These are phyloP conservation scores for Theobroma cacao DNA, from an alignment of 345 rosid species.

Conservation along the genomic window DNA sequence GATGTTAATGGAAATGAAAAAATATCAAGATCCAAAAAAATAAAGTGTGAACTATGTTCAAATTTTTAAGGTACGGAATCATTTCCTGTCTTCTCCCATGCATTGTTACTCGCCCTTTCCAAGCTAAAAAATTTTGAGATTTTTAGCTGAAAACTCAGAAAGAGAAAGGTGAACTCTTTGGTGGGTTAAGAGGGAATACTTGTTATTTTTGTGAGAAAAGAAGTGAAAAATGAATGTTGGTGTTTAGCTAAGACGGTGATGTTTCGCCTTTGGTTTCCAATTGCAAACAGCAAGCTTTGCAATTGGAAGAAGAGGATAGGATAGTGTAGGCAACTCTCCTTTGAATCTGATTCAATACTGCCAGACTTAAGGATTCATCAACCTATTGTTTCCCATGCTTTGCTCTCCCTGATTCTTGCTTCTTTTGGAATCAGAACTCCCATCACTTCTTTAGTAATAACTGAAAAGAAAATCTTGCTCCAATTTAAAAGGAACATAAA, in stretches of 20 bases:
- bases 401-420: conserved; percentile 37
- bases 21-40: no score
- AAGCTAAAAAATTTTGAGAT: no score
- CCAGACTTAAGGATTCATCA: conserved; percentile 48
- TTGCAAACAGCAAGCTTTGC: conserved; percentile 9
- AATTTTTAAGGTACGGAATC: no score
- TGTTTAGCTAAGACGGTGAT: conserved; percentile 29
- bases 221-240: conserved; percentile 37
- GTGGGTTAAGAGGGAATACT: conserved; percentile 2
- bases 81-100: conserved; percentile 26
- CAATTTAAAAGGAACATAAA: conserved; percentile 74
- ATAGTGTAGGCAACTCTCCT: conserved; percentile 24
- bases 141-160: conserved; percentile 36
- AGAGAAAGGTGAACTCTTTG: conserved; percentile 26
- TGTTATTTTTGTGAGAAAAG: conserved; percentile 1
- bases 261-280: conserved; percentile 13
- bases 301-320: not conserved
- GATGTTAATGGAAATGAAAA: no score
- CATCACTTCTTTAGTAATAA: conserved; percentile 38
- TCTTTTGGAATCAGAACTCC: conserved; percentile 24
- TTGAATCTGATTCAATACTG: conserved; percentile 47
- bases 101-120: conserved; percentile 23
- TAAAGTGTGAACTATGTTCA: no score
- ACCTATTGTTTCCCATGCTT: conserved; percentile 23
- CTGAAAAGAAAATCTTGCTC: conserved; percentile 71